Evolutionary conservation across 176 grass and related monocot genomes (phyloP).

Genomic region (Musa troglodytarum): DNA sequence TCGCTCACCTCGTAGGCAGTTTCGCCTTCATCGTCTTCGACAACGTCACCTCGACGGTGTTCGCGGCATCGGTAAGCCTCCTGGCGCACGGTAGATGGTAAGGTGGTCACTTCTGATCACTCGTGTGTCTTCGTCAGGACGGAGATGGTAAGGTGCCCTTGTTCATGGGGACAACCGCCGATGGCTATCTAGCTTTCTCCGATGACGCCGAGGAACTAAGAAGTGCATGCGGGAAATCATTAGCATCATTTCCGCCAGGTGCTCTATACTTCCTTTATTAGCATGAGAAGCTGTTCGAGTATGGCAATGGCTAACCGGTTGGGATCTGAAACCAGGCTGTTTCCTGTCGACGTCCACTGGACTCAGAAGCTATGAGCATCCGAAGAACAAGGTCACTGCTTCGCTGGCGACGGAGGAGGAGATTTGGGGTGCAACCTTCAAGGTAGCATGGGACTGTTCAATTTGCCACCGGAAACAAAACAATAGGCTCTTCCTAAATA

Average conservation of each 20-base stretch:
- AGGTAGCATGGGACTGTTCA: background rate
- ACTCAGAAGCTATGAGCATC: constrained; percentile 4
- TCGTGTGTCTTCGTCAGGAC: background rate
- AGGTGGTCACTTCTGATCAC: no score
- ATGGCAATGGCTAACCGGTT: no score
- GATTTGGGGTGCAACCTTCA: background rate
- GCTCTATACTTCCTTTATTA: no score
- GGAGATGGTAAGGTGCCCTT: background rate
- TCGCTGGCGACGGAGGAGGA: background rate
- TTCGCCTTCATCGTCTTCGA: constrained; percentile 3
- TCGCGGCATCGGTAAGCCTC: background rate
- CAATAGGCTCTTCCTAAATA: background rate
- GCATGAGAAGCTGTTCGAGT: no score
- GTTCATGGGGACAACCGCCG: background rate
- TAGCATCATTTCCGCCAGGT: background rate
- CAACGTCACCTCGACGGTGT: background rate
- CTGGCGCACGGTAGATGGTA: no score
- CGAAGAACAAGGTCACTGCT: constrained; percentile 5
- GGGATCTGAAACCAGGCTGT: background rate
- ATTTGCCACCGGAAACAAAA: no score
- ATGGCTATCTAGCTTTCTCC: background rate
- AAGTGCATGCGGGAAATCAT: background rate
- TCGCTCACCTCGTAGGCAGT: background rate
- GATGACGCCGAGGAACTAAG: background rate
- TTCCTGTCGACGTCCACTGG: constrained; percentile 1